Conservation (phyloP, 371 early-diverging fungal species). For the Basidiobolus meristosporus region DNA sequence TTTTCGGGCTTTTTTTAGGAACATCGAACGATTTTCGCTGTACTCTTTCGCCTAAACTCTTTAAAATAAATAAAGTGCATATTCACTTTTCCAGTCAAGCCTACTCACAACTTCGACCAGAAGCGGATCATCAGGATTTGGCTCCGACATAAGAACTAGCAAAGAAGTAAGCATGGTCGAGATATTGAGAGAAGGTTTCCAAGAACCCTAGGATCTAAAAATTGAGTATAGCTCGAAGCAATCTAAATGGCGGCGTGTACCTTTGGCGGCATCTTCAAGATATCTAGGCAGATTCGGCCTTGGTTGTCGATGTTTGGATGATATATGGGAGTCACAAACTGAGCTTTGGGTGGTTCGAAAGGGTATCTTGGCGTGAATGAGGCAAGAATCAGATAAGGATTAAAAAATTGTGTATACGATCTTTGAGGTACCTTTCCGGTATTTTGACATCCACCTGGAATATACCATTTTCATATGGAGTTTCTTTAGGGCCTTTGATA, state of each 20-base stretch:
- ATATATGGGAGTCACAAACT: slow-evolving; percentile 96
- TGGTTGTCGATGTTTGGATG: slow-evolving; percentile 99
- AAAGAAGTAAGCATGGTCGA: slow-evolving; percentile 17
- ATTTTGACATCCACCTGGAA: slow-evolving; percentile 20
- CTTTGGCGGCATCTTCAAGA: slow-evolving; percentile 21
- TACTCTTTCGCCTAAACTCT: slow-evolving; percentile 17
- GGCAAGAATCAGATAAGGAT: background rate
- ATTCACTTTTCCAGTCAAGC: background rate
- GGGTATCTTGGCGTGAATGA: slow-evolving; percentile 47
- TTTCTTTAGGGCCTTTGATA: slow-evolving; percentile 24
- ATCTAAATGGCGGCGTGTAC: background rate
- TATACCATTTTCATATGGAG: slow-evolving; percentile 24
- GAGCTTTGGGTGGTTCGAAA: slow-evolving; percentile 95
- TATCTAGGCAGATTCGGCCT: slow-evolving; percentile 84
- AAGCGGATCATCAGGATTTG: slow-evolving; percentile 35
- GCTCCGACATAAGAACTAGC: slow-evolving; percentile 16
- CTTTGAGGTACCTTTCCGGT: slow-evolving; percentile 7
- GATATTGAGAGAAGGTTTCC: slow-evolving; percentile 25
- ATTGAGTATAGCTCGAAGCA: background rate
- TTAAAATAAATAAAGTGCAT: background rate
- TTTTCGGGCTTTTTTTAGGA: slow-evolving; percentile 14
- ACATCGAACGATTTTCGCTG: slow-evolving; percentile 12
- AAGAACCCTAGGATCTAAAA: slow-evolving; percentile 9
- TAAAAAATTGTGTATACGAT: background rate
- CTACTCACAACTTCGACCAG: slow-evolving; percentile 20